Percentiles rank a stretch among this genome's conserved stretches.
Conservation (phyloP, 2,329 filamentous ascomycete genomes). For the Nakataea oryzae region DNA sequence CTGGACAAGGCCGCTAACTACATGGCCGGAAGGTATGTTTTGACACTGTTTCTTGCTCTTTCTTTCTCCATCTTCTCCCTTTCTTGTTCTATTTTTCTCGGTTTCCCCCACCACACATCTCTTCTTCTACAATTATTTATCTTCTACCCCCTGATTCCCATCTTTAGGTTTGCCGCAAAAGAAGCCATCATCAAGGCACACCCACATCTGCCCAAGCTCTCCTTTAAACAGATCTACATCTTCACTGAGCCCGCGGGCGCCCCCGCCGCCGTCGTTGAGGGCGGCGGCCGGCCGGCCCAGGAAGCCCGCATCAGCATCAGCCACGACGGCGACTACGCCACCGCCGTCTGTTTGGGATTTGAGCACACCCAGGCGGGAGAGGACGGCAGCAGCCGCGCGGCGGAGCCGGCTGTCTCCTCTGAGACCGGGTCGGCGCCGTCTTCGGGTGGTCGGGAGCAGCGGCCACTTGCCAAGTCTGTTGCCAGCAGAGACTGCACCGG, state of each 20-base stretch:
- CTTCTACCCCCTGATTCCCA: neutral
- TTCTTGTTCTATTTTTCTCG: neutral
- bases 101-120: too few species aligned
- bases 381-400: too few species aligned
- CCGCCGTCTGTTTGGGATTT: conserved; percentile 51
- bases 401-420: too few species aligned
- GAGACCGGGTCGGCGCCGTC: too few species aligned
- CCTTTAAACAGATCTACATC: conserved; percentile 51
- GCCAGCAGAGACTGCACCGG: too few species aligned
- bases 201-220: conserved; percentile 38
- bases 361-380: conserved; percentile 1
- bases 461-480: too few species aligned
- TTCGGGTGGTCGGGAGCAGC: too few species aligned
- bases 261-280: conserved; percentile 27
- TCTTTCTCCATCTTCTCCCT: neutral
- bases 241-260: conserved; percentile 3
- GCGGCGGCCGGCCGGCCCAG: conserved; percentile 24
- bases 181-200: conserved; percentile 68
- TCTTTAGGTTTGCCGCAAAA: conserved; percentile 55
- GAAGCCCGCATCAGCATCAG: conserved; percentile 69
- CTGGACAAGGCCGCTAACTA: conserved; percentile 28
- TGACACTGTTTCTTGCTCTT: neutral
- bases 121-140: neutral
- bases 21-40: conserved; percentile 32
- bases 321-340: conserved; percentile 78